Base-by-base conservation (phyloP, 2,329 filamentous ascomycete genomes). In the Colletotrichum sp. region DNA sequence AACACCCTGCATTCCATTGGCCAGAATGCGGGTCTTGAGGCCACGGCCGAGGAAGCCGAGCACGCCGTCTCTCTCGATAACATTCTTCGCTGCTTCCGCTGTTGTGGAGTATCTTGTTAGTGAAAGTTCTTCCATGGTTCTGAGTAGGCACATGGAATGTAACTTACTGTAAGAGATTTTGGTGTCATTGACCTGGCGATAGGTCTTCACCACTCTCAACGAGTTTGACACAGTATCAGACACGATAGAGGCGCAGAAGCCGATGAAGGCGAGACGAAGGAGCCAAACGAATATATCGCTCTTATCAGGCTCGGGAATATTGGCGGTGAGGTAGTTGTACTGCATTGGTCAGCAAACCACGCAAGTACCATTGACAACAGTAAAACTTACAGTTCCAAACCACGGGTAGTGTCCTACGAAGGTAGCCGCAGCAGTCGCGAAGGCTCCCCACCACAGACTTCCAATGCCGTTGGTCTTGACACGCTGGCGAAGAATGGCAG, bases 401-500 rank as follows among this genome's bases (percentile, higher is more conserved):
- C 86, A 88, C 5, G 86, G 86, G 54, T 88, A 88, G 64, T 88
- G 84, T 4, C 86, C 86, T 2, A 86, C 86, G 72, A 88, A 88
- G 0, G 86, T 88, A 1, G 86, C 86, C 2, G 84, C 86, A 0
- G 86, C 86, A 0, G 86, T 88, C 6, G 86, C 86, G 61, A 88
- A 80, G 0, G 86, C 86, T 13, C 86, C 86, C 86, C 86, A 88
- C 86, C 86, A 88, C 12, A 88, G 77, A 68, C 85, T 87, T 3
- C 84, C 85, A 4, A 87, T 33, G 0, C 86, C 86, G 24, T 88
- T 78, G 0, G 80, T 81, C 77, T 85, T 86, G 76, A 87, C 81
- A 3, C 86, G 84, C 57, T 83, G 84, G 13, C 86, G 83, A 8
- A 88, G 81, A 4, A 88, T 75, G 0, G 80, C 77, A 1, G 85